phyloP scores from a whole-genome alignment of 139 green algal species.

The Chlamydomonas sp. region DNA sequence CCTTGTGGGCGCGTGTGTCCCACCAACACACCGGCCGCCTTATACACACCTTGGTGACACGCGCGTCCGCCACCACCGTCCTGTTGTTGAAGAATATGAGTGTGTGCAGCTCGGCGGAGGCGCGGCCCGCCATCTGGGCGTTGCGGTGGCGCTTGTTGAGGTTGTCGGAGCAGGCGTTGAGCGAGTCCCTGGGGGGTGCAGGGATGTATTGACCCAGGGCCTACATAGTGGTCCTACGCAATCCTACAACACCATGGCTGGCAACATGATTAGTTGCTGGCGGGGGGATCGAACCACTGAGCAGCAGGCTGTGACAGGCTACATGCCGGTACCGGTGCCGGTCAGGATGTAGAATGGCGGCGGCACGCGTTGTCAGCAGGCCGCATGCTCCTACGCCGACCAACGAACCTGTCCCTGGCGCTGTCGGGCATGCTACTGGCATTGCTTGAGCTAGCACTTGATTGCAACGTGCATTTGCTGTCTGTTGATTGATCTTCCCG shows the following conservation, averaged over 20 bases:
- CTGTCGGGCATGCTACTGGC: too few species aligned
- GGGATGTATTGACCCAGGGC: neutral
- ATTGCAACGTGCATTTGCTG: too few species aligned
- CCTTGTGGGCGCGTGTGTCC: neutral
- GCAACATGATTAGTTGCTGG: neutral
- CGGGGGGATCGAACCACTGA: too few species aligned
- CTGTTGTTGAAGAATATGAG: slow-evolving; percentile 94
- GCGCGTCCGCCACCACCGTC: slow-evolving; percentile 75
- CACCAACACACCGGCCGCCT: neutral
- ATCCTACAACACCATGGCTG: neutral
- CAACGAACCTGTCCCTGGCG: too few species aligned
- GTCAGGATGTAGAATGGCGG: too few species aligned
- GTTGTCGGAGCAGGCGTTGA: slow-evolving; percentile 80
- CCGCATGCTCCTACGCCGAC: too few species aligned
- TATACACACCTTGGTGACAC: slow-evolving; percentile 77
- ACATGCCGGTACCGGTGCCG: too few species aligned
- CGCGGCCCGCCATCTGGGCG: slow-evolving; percentile 92
- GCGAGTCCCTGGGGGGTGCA: slow-evolving; percentile 44
- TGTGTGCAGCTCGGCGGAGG: slow-evolving; percentile 95
- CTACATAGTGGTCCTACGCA: neutral
- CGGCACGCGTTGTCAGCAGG: too few species aligned
- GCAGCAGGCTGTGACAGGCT: too few species aligned
- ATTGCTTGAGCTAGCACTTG: too few species aligned
- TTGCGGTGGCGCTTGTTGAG: slow-evolving; percentile 94
- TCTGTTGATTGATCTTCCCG: too few species aligned